Percentiles rank a stretch among this genome's conserved stretches.
These are phyloP conservation scores for Antarctomyces pellizariae DNA, from an alignment of 495 filamentous ascomycete genomes.

Conservation along the genomic window DNA sequence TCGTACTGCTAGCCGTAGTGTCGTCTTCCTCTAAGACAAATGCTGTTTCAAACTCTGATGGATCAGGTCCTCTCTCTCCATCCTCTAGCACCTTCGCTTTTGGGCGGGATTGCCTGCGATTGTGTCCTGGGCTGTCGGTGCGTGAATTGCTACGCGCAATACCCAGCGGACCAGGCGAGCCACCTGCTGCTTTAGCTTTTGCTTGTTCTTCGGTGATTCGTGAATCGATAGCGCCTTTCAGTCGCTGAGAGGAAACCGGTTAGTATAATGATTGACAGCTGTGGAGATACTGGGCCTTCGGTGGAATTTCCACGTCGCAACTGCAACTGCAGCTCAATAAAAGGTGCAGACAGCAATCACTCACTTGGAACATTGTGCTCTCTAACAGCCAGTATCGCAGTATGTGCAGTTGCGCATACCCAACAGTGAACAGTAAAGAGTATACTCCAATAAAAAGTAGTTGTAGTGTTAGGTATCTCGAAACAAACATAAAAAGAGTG, in stretches of 20 bases:
- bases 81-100: conserved; percentile 4
- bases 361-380: conserved; percentile 14
- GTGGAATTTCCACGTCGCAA: conserved; percentile 8
- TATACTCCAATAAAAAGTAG: too few species aligned
- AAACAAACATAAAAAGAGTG: too few species aligned
- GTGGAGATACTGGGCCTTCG: too few species aligned
- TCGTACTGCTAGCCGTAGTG: conserved; percentile 25
- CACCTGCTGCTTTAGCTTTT: conserved; percentile 33
- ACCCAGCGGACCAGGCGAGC: conserved; percentile 13
- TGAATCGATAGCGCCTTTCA: conserved; percentile 68
- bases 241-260: conserved; percentile 28
- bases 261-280: too few species aligned
- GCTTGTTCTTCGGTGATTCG: conserved; percentile 80
- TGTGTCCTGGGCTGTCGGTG: conserved; percentile 8
- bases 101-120: conserved; percentile 6
- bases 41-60: conserved; percentile 60
- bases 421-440: too few species aligned
- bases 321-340: background rate
- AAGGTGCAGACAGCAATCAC: too few species aligned
- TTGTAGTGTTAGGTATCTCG: too few species aligned
- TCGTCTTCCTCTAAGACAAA: conserved; percentile 66
- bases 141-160: conserved; percentile 2
- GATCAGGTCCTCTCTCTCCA: conserved; percentile 31
- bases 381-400: too few species aligned
- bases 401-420: too few species aligned